A percentile compares a stretch with the other conserved stretches of the same genome.
phyloP scores from a whole-genome alignment of 106 monocot species.

The Agapanthus africanus region DNA sequence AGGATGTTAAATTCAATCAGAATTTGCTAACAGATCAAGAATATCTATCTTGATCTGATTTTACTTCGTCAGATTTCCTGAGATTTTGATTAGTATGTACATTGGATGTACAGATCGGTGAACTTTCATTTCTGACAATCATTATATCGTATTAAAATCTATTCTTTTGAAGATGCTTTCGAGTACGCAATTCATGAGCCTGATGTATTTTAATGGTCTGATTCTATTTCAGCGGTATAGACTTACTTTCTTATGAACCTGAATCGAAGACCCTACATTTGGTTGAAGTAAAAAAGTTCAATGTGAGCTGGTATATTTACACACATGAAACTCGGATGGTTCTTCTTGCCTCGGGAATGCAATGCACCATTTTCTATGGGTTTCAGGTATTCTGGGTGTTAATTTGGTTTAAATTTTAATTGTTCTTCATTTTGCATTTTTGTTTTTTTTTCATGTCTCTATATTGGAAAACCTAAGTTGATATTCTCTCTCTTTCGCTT shows the following conservation, averaged over 20 bases:
- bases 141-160: neutral
- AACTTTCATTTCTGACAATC: neutral
- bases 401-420: too few relatives aligned
- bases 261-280: constrained; percentile 51
- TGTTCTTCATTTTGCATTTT: too few relatives aligned
- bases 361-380: constrained; percentile 70
- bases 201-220: constrained; percentile 6
- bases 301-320: constrained; percentile 91
- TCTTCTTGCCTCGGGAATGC: constrained; percentile 96
- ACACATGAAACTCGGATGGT: constrained; percentile 97
- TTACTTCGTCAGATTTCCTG: neutral
- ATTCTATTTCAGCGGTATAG: constrained; percentile 65
- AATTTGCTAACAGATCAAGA: too few relatives aligned
- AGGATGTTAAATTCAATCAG: too few relatives aligned
- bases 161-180: neutral
- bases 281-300: constrained; percentile 74
- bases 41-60: neutral
- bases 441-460: too few relatives aligned
- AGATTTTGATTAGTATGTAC: neutral
- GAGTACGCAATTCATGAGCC: neutral
- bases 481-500: too few relatives aligned
- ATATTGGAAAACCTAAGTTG: too few relatives aligned
- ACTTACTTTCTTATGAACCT: constrained; percentile 67
- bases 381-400: constrained; percentile 81
- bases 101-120: neutral